phyloP scores from a whole-genome alignment of 2,329 filamentous ascomycete genomes.

The Thermoascus crustaceus region DNA sequence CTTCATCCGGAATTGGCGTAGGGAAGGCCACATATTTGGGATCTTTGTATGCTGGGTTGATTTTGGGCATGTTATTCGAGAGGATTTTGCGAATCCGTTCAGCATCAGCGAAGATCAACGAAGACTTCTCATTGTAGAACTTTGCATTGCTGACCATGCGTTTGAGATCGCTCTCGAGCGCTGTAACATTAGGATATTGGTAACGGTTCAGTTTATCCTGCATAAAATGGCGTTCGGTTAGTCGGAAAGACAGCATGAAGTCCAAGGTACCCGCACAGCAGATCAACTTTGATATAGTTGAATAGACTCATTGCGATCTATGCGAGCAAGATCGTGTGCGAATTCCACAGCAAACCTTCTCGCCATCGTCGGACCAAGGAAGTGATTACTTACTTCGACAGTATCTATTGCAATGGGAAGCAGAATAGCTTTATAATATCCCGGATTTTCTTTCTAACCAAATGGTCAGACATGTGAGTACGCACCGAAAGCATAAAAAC shows the following conservation, averaged over 20 bases:
- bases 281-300: too few relatives aligned
- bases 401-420: constrained; percentile 71
- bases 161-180: constrained; percentile 77
- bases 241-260: not conserved
- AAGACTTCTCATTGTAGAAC: constrained; percentile 67
- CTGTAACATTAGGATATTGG: constrained; percentile 62
- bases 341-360: too few relatives aligned
- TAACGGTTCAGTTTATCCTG: constrained; percentile 58
- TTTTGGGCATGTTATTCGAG: constrained; percentile 78
- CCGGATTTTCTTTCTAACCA: constrained; percentile 49
- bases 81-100: constrained; percentile 79
- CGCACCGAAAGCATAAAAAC: not conserved
- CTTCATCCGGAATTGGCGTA: constrained; percentile 60
- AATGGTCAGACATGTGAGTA: constrained; percentile 1
- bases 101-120: constrained; percentile 69
- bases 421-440: constrained; percentile 69
- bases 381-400: constrained; percentile 50
- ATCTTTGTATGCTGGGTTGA: constrained; percentile 72
- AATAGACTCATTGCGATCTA: too few relatives aligned
- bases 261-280: too few relatives aligned
- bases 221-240: not conserved
- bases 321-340: too few relatives aligned
- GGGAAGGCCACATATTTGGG: constrained; percentile 62
- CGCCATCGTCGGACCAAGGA: not conserved
- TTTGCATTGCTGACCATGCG: constrained; percentile 84